Percentiles rank a stretch among this genome's conserved stretches.
Evolutionary conservation across 805 yeast species (phyloP).

Genomic region (Saccharomycopsis lassenensis): DNA sequence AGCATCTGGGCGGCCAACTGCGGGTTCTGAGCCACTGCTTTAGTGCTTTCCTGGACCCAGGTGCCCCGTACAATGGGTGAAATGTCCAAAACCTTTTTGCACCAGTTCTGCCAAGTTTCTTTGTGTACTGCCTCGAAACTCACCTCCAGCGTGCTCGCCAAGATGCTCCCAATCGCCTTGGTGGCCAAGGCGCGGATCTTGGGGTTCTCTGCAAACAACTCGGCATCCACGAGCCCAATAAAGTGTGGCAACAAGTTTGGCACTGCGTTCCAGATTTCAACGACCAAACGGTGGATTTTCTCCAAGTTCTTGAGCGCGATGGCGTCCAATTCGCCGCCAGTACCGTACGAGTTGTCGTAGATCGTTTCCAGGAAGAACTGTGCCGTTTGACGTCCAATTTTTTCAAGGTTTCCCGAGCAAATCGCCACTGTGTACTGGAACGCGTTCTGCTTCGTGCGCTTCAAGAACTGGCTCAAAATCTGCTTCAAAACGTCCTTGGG

Average conservation of each 20-base stretch:
- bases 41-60: constrained; percentile 57
- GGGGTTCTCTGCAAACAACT: constrained; percentile 60
- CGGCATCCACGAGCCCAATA: constrained; percentile 72
- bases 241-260: constrained; percentile 69
- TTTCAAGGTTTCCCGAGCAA: constrained; percentile 59
- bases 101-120: constrained; percentile 59
- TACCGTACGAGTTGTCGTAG: constrained; percentile 35
- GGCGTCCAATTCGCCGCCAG: constrained; percentile 6
- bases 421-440: constrained; percentile 44
- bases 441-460: constrained; percentile 17
- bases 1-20: constrained; percentile 39
- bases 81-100: constrained; percentile 62
- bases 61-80: constrained; percentile 50
- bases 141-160: constrained; percentile 37
- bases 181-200: constrained; percentile 58
- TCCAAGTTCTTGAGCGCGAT: constrained; percentile 32
- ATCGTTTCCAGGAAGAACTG: constrained; percentile 71
- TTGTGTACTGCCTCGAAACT: constrained; percentile 50
- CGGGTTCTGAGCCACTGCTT: constrained; percentile 33
- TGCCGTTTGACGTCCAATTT: constrained; percentile 65
- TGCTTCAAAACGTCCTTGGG: constrained; percentile 50
- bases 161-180: constrained; percentile 56
- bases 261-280: constrained; percentile 64
- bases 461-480: constrained; percentile 53
- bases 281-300: constrained; percentile 51